Evolutionary conservation across 768 basidiomycete genomes (phyloP).

Genomic region (Podaxis carcinomalis): DNA sequence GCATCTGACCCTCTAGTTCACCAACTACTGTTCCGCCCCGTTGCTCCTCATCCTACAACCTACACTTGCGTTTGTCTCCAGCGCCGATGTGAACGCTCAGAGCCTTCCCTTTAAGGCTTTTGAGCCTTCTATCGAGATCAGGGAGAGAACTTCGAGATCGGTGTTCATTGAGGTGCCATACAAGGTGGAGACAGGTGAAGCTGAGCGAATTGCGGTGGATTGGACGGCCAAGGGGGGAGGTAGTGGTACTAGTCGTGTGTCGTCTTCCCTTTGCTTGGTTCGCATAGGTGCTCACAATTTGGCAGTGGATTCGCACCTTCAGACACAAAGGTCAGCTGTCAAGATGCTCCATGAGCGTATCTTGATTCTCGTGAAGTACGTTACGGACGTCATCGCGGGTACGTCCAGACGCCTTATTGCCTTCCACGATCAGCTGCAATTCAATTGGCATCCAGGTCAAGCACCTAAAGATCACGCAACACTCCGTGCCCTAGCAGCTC

Average conservation of each 20-base stretch:
- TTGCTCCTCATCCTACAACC: conserved; percentile 78
- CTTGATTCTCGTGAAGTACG: conserved; percentile 80
- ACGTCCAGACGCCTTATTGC: conserved; percentile 15
- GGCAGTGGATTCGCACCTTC: conserved; percentile 85
- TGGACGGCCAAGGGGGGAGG: conserved; percentile 88
- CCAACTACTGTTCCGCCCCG: conserved; percentile 81
- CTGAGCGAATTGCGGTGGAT: conserved; percentile 97
- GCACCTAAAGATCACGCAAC: conserved; percentile 75
- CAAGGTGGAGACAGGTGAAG: conserved; percentile 95
- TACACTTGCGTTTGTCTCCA: conserved; percentile 36
- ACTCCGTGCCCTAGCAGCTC: conserved; percentile 78
- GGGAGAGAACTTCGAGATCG: conserved; percentile 69
- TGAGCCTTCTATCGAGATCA: conserved; percentile 85
- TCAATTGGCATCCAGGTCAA: conserved; percentile 42
- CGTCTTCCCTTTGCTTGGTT: not conserved
- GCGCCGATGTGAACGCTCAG: conserved; percentile 56
- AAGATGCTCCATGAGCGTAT: conserved; percentile 96
- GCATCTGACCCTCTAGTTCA: conserved; percentile 51
- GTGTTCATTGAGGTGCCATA: conserved; percentile 84
- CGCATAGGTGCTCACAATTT: conserved; percentile 4
- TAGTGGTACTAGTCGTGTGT: conserved; percentile 70
- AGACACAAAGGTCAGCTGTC: conserved; percentile 90
- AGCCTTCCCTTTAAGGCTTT: conserved; percentile 91
- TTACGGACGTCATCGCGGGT: conserved; percentile 75
- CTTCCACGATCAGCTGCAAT: not conserved